Evolutionary conservation across 352 stramenopile genomes (phyloP).

Genomic region (Phytophthora palmivora): DNA sequence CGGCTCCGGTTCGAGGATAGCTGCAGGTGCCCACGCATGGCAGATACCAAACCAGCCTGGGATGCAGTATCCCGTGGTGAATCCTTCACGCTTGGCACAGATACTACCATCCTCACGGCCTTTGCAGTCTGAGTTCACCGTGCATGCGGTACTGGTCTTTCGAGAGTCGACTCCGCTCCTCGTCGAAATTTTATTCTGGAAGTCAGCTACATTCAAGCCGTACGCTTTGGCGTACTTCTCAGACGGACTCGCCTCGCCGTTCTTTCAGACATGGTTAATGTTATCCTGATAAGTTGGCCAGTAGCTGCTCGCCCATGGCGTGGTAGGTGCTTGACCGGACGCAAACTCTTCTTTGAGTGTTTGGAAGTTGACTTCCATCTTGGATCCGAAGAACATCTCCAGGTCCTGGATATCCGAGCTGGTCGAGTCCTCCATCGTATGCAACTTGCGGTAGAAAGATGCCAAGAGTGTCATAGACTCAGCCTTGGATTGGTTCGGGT

Average conservation of each 20-base stretch:
- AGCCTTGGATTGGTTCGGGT: conserved; percentile 20
- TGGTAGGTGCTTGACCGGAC: too few species aligned
- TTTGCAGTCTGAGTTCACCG: conserved; percentile 18
- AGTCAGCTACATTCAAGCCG: conserved; percentile 33
- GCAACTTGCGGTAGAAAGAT: conserved; percentile 29
- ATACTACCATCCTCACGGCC: conserved; percentile 22
- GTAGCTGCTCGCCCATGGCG: conserved; percentile 58
- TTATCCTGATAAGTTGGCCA: conserved; percentile 60
- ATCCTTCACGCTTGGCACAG: conserved; percentile 26
- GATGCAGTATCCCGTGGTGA: conserved; percentile 29
- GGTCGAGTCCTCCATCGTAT: conserved; percentile 21
- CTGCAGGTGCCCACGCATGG: conserved; percentile 40
- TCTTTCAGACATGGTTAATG: conserved; percentile 57
- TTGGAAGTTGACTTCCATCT: conserved; percentile 40
- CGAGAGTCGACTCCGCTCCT: conserved; percentile 36
- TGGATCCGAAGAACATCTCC: conserved; percentile 42
- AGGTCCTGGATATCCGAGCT: conserved; percentile 39
- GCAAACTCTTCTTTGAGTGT: too few species aligned
- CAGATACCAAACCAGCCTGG: conserved; percentile 43
- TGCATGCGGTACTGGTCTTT: conserved; percentile 17
- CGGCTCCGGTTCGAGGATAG: conserved; percentile 41
- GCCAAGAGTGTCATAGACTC: background rate
- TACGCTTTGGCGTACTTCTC: conserved; percentile 53
- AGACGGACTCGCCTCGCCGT: conserved; percentile 27
- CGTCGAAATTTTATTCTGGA: conserved; percentile 43